Conservation (phyloP, 2,329 filamentous ascomycete species). For the Cercospora citrullina region DNA sequence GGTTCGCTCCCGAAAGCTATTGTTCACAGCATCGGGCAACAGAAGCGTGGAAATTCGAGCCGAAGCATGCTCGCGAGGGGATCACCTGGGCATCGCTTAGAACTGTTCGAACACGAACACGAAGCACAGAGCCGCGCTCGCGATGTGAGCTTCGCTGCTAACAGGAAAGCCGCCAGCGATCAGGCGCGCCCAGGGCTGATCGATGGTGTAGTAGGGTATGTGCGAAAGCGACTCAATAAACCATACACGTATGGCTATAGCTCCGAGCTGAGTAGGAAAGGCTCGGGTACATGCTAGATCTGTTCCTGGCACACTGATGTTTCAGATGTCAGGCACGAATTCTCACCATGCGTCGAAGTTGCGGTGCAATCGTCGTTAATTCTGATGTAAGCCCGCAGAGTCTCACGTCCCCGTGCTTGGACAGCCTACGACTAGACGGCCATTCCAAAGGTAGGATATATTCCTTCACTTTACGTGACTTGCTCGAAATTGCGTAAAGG, state of each 20-base stretch:
- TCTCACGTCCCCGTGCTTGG: neutral
- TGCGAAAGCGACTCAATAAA: neutral
- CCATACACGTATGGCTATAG: neutral
- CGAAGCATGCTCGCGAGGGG: neutral
- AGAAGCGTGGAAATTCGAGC: neutral
- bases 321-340: conserved; percentile 13
- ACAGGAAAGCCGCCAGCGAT: neutral
- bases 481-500: neutral
- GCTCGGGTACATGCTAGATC: neutral
- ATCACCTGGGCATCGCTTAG: neutral
- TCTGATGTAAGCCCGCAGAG: neutral
- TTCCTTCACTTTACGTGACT: neutral
- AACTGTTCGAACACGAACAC: neutral
- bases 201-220: neutral
- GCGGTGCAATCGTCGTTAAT: neutral
- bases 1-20: neutral
- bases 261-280: neutral
- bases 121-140: neutral
- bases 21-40: neutral
- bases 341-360: neutral
- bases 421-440: neutral
- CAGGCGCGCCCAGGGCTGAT: neutral
- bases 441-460: neutral
- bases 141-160: neutral
- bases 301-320: neutral